These are phyloP conservation scores for Globisporangium camurandrum DNA, from an alignment of 352 stramenopile genomes.

Conservation along the genomic window DNA sequence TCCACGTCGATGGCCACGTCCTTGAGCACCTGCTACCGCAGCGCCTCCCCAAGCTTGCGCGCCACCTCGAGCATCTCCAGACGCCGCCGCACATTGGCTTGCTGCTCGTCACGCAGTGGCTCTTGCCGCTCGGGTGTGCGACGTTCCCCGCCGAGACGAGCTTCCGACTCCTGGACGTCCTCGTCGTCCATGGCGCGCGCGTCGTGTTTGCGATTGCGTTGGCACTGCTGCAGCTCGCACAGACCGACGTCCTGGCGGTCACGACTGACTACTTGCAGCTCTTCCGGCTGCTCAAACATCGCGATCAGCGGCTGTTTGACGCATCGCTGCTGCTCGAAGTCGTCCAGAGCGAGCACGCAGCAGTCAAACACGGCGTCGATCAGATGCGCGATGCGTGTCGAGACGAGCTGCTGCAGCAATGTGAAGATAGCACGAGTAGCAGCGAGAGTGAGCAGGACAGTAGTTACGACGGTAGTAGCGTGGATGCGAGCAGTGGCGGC, in stretches of 20 bases:
- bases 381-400: conserved; percentile 10
- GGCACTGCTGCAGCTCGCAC: conserved; percentile 44
- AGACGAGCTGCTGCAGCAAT: neutral
- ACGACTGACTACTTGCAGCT: conserved; percentile 63
- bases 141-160: conserved; percentile 59
- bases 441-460: no score
- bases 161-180: conserved; percentile 51
- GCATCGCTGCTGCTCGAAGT: conserved; percentile 51
- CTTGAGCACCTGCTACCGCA: conserved; percentile 39
- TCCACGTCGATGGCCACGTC: conserved; percentile 49
- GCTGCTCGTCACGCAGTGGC: conserved; percentile 57
- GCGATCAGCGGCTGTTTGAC: conserved; percentile 55
- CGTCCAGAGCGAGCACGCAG: conserved; percentile 35
- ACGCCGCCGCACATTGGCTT: conserved; percentile 44
- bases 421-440: neutral
- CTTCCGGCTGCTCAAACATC: conserved; percentile 49
- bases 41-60: conserved; percentile 43
- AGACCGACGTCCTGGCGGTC: conserved; percentile 41
- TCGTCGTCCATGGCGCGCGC: conserved; percentile 43
- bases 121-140: conserved; percentile 55
- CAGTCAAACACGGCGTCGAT: conserved; percentile 20
- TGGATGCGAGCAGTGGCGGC: no score
- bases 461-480: no score
- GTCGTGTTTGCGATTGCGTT: conserved; percentile 53
- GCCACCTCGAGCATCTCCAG: conserved; percentile 51